These are phyloP conservation scores for Hygrocybe punicea DNA, from an alignment of 768 basidiomycete species.

Conservation along the genomic window DNA sequence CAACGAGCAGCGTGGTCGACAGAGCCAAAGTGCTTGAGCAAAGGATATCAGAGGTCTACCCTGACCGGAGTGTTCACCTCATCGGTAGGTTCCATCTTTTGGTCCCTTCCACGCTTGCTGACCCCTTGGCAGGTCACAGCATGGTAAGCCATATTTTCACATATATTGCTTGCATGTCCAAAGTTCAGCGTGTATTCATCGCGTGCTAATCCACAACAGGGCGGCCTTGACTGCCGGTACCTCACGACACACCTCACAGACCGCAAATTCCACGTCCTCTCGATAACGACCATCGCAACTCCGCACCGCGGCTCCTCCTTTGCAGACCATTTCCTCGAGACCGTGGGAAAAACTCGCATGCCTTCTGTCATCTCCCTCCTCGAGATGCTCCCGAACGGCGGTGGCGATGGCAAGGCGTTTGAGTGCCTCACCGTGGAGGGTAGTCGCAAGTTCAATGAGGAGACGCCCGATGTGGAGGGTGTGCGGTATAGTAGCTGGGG, in stretches of 20 bases:
- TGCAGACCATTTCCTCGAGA: slow-evolving; percentile 82
- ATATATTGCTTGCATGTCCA: slow-evolving; percentile 30
- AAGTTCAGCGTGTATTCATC: background rate
- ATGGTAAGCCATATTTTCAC: slow-evolving; percentile 54
- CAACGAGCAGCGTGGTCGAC: slow-evolving; percentile 83
- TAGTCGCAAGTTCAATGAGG: slow-evolving; percentile 87
- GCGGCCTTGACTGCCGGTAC: slow-evolving; percentile 91
- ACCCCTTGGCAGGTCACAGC: slow-evolving; percentile 52
- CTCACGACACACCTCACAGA: slow-evolving; percentile 74
- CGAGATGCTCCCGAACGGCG: slow-evolving; percentile 83
- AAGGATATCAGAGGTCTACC: slow-evolving; percentile 73
- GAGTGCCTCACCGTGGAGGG: slow-evolving; percentile 77
- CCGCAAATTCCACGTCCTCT: slow-evolving; percentile 76
- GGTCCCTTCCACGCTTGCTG: slow-evolving; percentile 7
- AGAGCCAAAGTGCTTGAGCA: slow-evolving; percentile 88
- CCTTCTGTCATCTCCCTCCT: slow-evolving; percentile 71
- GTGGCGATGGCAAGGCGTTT: slow-evolving; percentile 94
- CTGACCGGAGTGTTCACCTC: slow-evolving; percentile 82
- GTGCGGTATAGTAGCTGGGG: slow-evolving; percentile 97
- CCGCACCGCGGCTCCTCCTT: slow-evolving; percentile 94
- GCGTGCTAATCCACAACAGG: slow-evolving; percentile 32
- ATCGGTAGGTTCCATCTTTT: slow-evolving; percentile 51
- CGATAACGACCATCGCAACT: slow-evolving; percentile 90
- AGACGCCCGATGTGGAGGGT: slow-evolving; percentile 71
- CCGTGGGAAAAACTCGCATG: slow-evolving; percentile 64